Percentiles rank a stretch among this genome's conserved stretches.
Evolutionary conservation across 1,139 yeast species (phyloP).

Genomic region (Kodamaea alishanica): DNA sequence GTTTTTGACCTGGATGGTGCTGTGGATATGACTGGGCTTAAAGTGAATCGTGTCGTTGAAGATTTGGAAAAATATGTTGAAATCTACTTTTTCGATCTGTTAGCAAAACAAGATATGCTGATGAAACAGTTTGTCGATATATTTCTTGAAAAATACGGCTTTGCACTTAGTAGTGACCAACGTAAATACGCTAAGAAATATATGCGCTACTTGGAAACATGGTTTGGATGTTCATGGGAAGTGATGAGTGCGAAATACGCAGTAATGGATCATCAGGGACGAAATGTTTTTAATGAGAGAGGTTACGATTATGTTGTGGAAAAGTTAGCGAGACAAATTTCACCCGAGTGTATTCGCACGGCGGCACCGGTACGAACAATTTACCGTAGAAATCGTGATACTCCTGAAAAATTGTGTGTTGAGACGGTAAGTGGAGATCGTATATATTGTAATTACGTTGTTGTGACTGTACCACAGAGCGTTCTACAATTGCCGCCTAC

Average conservation of each 20-base stretch:
- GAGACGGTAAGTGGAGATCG: slow-evolving; percentile 18
- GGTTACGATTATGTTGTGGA: slow-evolving; percentile 55
- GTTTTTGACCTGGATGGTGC: slow-evolving; percentile 42
- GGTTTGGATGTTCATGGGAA: slow-evolving; percentile 76
- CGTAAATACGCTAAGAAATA: slow-evolving; percentile 46
- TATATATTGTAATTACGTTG: slow-evolving; percentile 46
- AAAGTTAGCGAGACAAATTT: slow-evolving; percentile 39
- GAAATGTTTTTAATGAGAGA: slow-evolving; percentile 63
- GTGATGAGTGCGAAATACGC: slow-evolving; percentile 65
- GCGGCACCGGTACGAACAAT: slow-evolving; percentile 47
- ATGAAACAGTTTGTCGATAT: slow-evolving; percentile 44
- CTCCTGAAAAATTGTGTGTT: slow-evolving; percentile 10
- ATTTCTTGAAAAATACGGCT: slow-evolving; percentile 45
- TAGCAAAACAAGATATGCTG: slow-evolving; percentile 48
- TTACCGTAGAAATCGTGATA: slow-evolving; percentile 17
- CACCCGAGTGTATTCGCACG: slow-evolving; percentile 37
- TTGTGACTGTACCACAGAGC: slow-evolving; percentile 78
- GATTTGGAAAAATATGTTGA: slow-evolving; percentile 65
- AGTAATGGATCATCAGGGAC: slow-evolving; percentile 64
- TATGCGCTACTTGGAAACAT: slow-evolving; percentile 59
- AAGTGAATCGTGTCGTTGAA: slow-evolving; percentile 39
- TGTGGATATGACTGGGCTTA: slow-evolving; percentile 24
- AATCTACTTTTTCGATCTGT: slow-evolving; percentile 43
- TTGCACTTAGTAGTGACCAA: slow-evolving; percentile 51
- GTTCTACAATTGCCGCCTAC: slow-evolving; percentile 44